A percentile compares a stretch with the other conserved stretches of the same genome.
Conservation (phyloP, 1,139 yeast genomes). For the Kodamaea arcana region DNA sequence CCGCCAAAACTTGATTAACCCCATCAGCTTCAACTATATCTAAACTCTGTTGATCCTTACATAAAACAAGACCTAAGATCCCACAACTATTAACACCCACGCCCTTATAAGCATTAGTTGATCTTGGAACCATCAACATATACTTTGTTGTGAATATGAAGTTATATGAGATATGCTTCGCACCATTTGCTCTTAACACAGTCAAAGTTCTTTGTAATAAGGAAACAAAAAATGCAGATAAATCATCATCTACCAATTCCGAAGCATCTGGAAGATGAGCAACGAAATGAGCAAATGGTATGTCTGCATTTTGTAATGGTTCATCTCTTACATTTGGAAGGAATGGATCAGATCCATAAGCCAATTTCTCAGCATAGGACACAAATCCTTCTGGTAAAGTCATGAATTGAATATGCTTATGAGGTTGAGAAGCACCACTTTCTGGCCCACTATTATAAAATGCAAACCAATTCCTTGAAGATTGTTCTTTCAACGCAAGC, state of each 20-base stretch:
- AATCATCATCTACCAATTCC: constrained; percentile 43
- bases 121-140: constrained; percentile 84
- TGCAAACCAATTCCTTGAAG: constrained; percentile 48
- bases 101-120: constrained; percentile 33
- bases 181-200: constrained; percentile 51
- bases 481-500: constrained; percentile 18
- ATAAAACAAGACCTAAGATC: constrained; percentile 69
- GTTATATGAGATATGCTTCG: constrained; percentile 60
- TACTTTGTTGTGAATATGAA: constrained; percentile 75
- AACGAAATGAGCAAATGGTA: constrained; percentile 82
- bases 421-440: constrained; percentile 92
- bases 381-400: constrained; percentile 57
- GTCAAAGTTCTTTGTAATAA: constrained; percentile 70
- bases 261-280: constrained; percentile 54
- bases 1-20: constrained; percentile 45
- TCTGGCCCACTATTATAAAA: constrained; percentile 85
- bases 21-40: constrained; percentile 39
- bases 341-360: constrained; percentile 43
- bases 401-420: constrained; percentile 86
- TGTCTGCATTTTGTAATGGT: constrained; percentile 56
- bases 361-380: constrained; percentile 58
- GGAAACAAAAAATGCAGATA: constrained; percentile 64
- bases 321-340: constrained; percentile 51
- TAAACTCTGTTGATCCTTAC: constrained; percentile 58
- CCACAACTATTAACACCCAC: constrained; percentile 80